phyloP scores from a whole-genome alignment of 192 early-diverging fungal genomes.

The Pilobolus umbonatus region DNA sequence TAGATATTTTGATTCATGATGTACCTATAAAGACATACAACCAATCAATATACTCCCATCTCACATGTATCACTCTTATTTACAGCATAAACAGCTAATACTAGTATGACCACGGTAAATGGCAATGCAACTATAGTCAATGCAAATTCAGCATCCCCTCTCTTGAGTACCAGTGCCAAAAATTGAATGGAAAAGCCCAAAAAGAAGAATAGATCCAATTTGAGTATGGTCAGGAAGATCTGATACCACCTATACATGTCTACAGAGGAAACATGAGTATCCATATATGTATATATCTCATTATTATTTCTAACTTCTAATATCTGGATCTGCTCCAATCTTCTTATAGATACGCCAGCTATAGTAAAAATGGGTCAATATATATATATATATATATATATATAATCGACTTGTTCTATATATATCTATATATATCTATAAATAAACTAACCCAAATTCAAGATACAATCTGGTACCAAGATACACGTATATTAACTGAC shows the following conservation, averaged over 20 bases:
- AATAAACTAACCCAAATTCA: conserved; percentile 52
- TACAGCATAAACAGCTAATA: conserved; percentile 63
- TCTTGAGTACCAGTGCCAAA: conserved; percentile 48
- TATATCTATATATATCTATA: no score
- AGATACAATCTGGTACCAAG: conserved; percentile 51
- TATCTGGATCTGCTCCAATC: conserved; percentile 59
- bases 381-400: background rate
- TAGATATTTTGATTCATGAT: conserved; percentile 57
- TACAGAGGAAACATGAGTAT: conserved; percentile 6
- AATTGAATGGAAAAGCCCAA: conserved; percentile 66
- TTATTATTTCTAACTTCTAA: conserved; percentile 42
- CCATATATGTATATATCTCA: background rate
- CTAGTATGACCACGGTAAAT: conserved; percentile 51
- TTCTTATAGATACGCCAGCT: conserved; percentile 61
- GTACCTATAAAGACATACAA: conserved; percentile 32
- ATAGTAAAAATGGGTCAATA: background rate
- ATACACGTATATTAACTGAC: conserved; percentile 40
- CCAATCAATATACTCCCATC: background rate
- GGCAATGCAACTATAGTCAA: conserved; percentile 55
- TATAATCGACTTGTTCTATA: background rate
- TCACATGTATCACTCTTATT: background rate
- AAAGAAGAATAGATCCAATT: conserved; percentile 83
- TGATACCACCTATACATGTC: conserved; percentile 64
- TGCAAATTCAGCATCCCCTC: conserved; percentile 44
- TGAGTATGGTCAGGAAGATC: conserved; percentile 74